Conservation (phyloP, 257 asterid species). For the Cordia subcordata region DNA sequence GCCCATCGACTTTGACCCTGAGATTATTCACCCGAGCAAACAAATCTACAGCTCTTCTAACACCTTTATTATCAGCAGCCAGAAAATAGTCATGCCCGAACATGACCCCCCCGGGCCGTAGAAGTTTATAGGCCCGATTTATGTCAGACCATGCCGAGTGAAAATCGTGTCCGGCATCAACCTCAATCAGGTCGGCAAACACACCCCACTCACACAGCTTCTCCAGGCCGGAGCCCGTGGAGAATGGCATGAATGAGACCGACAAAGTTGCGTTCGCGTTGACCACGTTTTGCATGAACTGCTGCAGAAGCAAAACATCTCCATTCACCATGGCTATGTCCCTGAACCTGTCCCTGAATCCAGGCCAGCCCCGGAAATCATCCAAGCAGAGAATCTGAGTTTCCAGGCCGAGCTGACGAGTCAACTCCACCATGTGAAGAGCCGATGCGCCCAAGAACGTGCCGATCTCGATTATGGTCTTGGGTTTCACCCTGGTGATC, state of each 20-base stretch:
- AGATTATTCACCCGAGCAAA: slow-evolving; percentile 41
- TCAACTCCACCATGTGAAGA: slow-evolving; percentile 48
- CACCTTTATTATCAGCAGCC: slow-evolving; percentile 44
- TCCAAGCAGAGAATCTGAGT: slow-evolving; percentile 56
- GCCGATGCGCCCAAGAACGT: slow-evolving; percentile 71
- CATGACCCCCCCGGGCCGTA: slow-evolving; percentile 48
- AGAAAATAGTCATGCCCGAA: slow-evolving; percentile 54
- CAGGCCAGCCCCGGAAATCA: slow-evolving; percentile 79
- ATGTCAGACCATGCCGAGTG: slow-evolving; percentile 73
- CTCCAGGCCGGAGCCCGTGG: slow-evolving; percentile 48
- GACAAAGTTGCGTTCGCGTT: slow-evolving; percentile 32
- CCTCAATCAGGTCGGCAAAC: slow-evolving; percentile 53
- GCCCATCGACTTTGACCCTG: slow-evolving; percentile 42
- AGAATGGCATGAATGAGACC: slow-evolving; percentile 41
- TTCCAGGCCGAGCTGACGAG: slow-evolving; percentile 34
- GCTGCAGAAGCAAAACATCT: slow-evolving; percentile 44
- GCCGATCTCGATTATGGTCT: slow-evolving; percentile 55
- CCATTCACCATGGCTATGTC: slow-evolving; percentile 58
- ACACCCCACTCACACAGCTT: slow-evolving; percentile 72
- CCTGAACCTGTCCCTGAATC: slow-evolving; percentile 41
- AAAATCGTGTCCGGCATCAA: slow-evolving; percentile 67
- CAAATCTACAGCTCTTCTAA: slow-evolving; percentile 45
- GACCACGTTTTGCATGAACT: slow-evolving; percentile 64
- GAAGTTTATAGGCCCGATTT: slow-evolving; percentile 46
- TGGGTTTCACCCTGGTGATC: slow-evolving; percentile 39